Evolutionary conservation across 2,329 filamentous ascomycete genomes (phyloP).

Genomic region (Penicillium decumbens): DNA sequence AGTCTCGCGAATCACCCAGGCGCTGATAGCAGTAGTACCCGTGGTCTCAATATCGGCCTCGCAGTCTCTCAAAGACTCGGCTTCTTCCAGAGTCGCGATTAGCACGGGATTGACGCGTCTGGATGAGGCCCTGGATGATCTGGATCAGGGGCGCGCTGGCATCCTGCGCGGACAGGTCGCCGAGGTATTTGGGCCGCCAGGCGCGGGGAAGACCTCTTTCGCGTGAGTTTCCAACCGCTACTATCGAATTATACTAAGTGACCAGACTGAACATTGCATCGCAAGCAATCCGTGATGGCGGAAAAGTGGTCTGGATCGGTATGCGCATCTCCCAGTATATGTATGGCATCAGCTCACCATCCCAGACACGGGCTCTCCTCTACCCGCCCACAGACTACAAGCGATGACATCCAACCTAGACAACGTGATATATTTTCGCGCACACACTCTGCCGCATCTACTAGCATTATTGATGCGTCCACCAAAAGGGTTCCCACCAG

Average conservation of each 20-base stretch:
- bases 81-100: constrained; percentile 19
- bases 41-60: constrained; percentile 36
- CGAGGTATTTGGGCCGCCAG: constrained; percentile 83
- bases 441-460: constrained; percentile 58
- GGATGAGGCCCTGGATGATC: constrained; percentile 36
- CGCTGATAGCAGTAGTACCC: constrained; percentile 20
- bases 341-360: background rate
- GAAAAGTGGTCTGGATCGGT: constrained; percentile 79
- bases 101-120: constrained; percentile 48
- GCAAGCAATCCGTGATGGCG: constrained; percentile 57
- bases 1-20: constrained; percentile 1
- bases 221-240: constrained; percentile 53
- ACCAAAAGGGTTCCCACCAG: constrained; percentile 59
- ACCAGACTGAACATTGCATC: constrained; percentile 65
- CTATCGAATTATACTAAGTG: background rate
- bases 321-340: constrained; percentile 32
- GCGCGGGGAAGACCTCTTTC: constrained; percentile 77
- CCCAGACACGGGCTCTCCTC: constrained; percentile 47
- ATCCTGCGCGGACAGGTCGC: constrained; percentile 72
- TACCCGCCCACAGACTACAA: constrained; percentile 48
- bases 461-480: constrained; percentile 69
- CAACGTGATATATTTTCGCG: constrained; percentile 62
- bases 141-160: constrained; percentile 5
- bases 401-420: constrained; percentile 41
- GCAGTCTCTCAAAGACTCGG: constrained; percentile 33